Base-by-base conservation (phyloP, 805 yeast genomes). In the Candida nemodendra region DNA sequence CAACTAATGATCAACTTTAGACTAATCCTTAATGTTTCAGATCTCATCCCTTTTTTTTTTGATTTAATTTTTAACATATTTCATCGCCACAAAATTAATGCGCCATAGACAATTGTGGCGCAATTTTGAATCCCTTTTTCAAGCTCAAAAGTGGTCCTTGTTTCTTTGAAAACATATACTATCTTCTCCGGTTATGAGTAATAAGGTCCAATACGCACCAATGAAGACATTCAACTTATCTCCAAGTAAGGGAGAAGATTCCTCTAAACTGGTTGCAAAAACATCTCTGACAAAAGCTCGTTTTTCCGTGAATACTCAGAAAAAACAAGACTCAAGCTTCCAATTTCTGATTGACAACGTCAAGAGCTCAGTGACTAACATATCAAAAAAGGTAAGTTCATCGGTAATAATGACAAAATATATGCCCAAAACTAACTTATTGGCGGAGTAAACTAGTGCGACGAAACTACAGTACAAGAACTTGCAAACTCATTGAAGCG, bases 321-420 rank as follows among this genome's bases (percentile, higher is more conserved):
- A 46, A 23, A 43, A 38, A 30, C 45, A 35, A 11, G 54, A 50
- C 29, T 44, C 52, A 2, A 45, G 52, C 19, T 50, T 50, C 24
- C 52, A 43, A 16, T 50, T 39, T 26, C 27, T 50, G 16, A 25
- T 50, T 9, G 48, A 44, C 28, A 47, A 43, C 15, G 42, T 44
- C 18, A 32, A 31, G 11, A 41, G 15, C 16, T 21, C 44, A 4
- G 24, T 44, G 4, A 12, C 23, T 14, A 22, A 26, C 18, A 36
- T 38, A 9, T 16, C 36, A 6, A 38, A 36, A 18, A 47, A 36
- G 30, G 54, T 50, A 29, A 9, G 45, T 39, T 21, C 13, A 14
- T 16, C 12, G 13, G 27, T 15, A 5, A 4, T 13, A 13, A 17
- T 2, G 7, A 4, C 13, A 12, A 2, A 13, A 9, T 35, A 16